Percentiles rank a stretch among this genome's conserved stretches.
Conservation (phyloP, 2,329 filamentous ascomycete genomes). For the Hymenoscyphus repandus region DNA sequence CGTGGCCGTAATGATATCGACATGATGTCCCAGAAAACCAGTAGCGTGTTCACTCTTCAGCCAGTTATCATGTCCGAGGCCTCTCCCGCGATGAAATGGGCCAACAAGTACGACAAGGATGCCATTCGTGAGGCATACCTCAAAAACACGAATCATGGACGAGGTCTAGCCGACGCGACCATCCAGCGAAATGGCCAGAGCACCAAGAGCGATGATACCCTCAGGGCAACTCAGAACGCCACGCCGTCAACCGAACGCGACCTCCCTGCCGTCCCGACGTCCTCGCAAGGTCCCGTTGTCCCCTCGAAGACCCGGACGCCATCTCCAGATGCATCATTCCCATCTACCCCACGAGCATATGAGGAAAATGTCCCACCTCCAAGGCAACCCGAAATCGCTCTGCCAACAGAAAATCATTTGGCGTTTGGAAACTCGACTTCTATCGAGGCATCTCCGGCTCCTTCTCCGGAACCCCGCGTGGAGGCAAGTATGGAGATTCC, state of each 20-base stretch:
- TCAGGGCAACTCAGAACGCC: slow-evolving; percentile 15
- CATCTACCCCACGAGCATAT: slow-evolving; percentile 19
- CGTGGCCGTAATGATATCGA: slow-evolving; percentile 52
- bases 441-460: not conserved
- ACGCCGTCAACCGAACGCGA: slow-evolving; percentile 20
- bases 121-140: slow-evolving; percentile 82
- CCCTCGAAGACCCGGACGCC: slow-evolving; percentile 35
- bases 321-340: slow-evolving; percentile 16
- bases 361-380: slow-evolving; percentile 28
- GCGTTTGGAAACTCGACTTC: slow-evolving; percentile 7
- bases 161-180: slow-evolving; percentile 49
- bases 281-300: slow-evolving; percentile 32
- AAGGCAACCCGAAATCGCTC: slow-evolving; percentile 29
- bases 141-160: slow-evolving; percentile 65
- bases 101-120: slow-evolving; percentile 89
- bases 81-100: slow-evolving; percentile 94
- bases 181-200: slow-evolving; percentile 36
- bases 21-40: slow-evolving; percentile 66
- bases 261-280: slow-evolving; percentile 21
- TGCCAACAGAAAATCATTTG: slow-evolving; percentile 23
- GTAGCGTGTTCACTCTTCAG: slow-evolving; percentile 84
- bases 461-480: slow-evolving; percentile 7
- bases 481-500: slow-evolving; percentile 19
- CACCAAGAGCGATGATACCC: slow-evolving; percentile 22
- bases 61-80: slow-evolving; percentile 80